Percentiles rank a stretch among this genome's conserved stretches.
phyloP scores from a whole-genome alignment of 805 yeast species.

The Cyberlindnera xishuangbannaensis region DNA sequence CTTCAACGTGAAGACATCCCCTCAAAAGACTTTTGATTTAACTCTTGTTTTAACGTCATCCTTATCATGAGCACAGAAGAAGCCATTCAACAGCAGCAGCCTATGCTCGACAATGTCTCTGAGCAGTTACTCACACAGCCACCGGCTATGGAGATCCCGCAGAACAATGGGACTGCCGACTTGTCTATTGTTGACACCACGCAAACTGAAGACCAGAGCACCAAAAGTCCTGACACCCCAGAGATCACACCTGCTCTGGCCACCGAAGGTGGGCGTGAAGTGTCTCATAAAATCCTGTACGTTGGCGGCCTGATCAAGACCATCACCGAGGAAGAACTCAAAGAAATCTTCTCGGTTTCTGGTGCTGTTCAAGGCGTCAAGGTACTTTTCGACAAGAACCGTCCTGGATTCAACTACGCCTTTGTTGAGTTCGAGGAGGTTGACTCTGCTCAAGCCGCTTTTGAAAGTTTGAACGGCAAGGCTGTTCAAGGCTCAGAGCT shows the following conservation, averaged over 20 bases:
- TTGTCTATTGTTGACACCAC: too few species aligned
- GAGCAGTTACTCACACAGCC: too few species aligned
- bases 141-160: too few species aligned
- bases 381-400: slow-evolving; percentile 70
- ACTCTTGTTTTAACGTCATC: too few species aligned
- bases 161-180: too few species aligned
- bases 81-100: too few species aligned
- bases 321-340: slow-evolving; percentile 56
- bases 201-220: too few species aligned
- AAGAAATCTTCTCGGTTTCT: slow-evolving; percentile 55
- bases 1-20: too few species aligned
- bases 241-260: slow-evolving; percentile 60
- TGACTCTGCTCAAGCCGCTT: slow-evolving; percentile 56
- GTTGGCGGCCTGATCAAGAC: slow-evolving; percentile 69
- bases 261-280: slow-evolving; percentile 74
- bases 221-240: too few species aligned
- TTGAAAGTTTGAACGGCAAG: slow-evolving; percentile 49
- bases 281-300: slow-evolving; percentile 65
- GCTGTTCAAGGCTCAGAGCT: slow-evolving; percentile 49
- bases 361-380: slow-evolving; percentile 63
- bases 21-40: too few species aligned
- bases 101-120: too few species aligned
- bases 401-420: slow-evolving; percentile 71
- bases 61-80: too few species aligned
- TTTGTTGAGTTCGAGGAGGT: slow-evolving; percentile 68